These are phyloP conservation scores for Ambrosiella cleistominuta DNA, from an alignment of 2,329 filamentous ascomycete genomes.

Conservation along the genomic window DNA sequence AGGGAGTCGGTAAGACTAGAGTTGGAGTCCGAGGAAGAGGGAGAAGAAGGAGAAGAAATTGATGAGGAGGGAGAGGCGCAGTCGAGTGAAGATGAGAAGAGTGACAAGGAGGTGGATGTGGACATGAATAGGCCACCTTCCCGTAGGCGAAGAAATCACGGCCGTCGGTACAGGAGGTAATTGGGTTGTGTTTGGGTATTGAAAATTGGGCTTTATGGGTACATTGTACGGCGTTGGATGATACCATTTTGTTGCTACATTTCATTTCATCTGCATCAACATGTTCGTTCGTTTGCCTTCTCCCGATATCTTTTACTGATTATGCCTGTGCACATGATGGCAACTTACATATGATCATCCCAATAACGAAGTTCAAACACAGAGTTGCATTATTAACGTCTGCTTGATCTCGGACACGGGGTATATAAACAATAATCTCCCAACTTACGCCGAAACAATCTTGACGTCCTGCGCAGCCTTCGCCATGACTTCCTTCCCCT, in stretches of 20 bases:
- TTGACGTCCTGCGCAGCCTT: conserved; percentile 5
- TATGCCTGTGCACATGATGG: too few species aligned
- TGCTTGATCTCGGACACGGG: neutral
- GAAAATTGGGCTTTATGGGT: neutral
- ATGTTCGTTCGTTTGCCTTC: too few species aligned
- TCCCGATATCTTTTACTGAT: too few species aligned
- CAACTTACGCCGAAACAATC: conserved; percentile 8
- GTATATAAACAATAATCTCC: neutral
- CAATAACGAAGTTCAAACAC: too few species aligned
- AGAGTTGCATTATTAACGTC: neutral
- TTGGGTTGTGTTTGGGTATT: conserved; percentile 19
- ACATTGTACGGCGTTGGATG: neutral
- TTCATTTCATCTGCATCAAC: too few species aligned
- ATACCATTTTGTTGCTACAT: too few species aligned
- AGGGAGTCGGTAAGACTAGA: conserved; percentile 25
- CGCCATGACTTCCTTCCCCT: conserved; percentile 25
- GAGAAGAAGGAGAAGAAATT: conserved; percentile 44
- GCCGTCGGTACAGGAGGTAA: conserved; percentile 41
- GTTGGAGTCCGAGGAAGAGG: conserved; percentile 67
- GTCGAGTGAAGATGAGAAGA: conserved; percentile 48
- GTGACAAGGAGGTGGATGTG: conserved; percentile 28
- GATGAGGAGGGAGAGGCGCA: conserved; percentile 54
- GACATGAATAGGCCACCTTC: conserved; percentile 33
- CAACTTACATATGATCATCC: too few species aligned
- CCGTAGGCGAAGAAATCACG: conserved; percentile 34